These are phyloP conservation scores for Maudiozyma serrabonitensis DNA, from an alignment of 805 yeast species.

Conservation along the genomic window DNA sequence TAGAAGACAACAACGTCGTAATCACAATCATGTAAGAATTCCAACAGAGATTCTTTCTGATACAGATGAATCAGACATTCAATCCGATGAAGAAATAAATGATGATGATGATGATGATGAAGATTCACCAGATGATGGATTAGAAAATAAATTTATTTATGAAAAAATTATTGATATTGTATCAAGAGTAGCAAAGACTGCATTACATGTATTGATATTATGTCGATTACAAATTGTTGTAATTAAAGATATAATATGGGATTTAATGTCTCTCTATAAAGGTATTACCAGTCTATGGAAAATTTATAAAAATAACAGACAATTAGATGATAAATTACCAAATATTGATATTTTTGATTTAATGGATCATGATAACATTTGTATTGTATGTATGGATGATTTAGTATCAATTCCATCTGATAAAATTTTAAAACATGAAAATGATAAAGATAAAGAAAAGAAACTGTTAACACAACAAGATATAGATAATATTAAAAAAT, in stretches of 20 bases:
- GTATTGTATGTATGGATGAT: conserved; percentile 90
- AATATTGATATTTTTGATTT: conserved; percentile 59
- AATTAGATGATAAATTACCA: conserved; percentile 52
- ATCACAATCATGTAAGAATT: not conserved
- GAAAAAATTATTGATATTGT: conserved; percentile 47
- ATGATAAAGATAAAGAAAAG: not conserved
- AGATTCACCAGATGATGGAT: conserved; percentile 24
- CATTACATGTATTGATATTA: conserved; percentile 38
- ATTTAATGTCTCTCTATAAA: conserved; percentile 25
- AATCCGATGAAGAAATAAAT: conserved; percentile 6
- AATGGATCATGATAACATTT: conserved; percentile 52
- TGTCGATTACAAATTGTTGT: conserved; percentile 38
- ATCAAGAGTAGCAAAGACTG: conserved; percentile 40
- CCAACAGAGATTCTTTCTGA: not conserved
- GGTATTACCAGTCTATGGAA: conserved; percentile 32
- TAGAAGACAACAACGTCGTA: not conserved
- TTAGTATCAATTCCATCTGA: conserved; percentile 37
- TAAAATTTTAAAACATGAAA: not conserved
- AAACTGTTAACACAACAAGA: conserved; percentile 4
- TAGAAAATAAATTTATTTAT: conserved; percentile 63
- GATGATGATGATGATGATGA: conserved; percentile 40
- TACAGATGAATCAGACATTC: conserved; percentile 5
- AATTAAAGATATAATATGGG: conserved; percentile 40
- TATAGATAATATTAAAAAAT: conserved; percentile 4
- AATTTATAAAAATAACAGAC: conserved; percentile 39